These are phyloP conservation scores for Penicillium coffeae DNA, from an alignment of 495 filamentous ascomycete species.

Conservation along the genomic window DNA sequence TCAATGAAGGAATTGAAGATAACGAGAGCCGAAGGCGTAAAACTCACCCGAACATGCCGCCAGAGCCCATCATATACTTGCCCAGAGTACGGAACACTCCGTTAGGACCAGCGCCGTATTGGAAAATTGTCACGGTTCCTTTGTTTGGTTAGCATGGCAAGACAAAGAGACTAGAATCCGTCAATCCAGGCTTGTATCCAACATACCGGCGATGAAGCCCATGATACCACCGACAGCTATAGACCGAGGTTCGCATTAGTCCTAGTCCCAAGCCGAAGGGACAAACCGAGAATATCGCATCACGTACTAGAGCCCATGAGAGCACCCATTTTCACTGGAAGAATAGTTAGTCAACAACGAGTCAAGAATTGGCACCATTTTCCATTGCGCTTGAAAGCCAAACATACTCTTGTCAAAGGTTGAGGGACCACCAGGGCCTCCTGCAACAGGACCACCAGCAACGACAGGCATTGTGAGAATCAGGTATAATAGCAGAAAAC, in stretches of 20 bases:
- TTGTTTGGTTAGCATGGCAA: conserved; percentile 9
- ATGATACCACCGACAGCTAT: conserved; percentile 91
- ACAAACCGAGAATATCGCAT: not conserved
- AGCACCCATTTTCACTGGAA: conserved; percentile 89
- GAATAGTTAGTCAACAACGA: conserved; percentile 19
- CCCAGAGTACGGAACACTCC: conserved; percentile 89
- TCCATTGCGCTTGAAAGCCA: not conserved
- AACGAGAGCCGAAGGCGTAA: not conserved
- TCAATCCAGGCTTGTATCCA: not conserved
- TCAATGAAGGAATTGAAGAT: not conserved
- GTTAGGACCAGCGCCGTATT: conserved; percentile 89
- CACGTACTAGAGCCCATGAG: conserved; percentile 95
- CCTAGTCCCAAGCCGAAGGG: conserved; percentile 2
- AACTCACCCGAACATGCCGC: conserved; percentile 89
- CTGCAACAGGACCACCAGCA: conserved; percentile 53
- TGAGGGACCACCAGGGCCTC: conserved; percentile 60
- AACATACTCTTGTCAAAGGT: conserved; percentile 87
- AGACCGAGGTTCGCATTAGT: conserved; percentile 10
- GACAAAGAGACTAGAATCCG: not conserved
- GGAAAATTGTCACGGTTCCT: conserved; percentile 91
- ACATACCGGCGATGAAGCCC: conserved; percentile 91
- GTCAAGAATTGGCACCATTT: not conserved
- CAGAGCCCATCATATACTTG: conserved; percentile 97
- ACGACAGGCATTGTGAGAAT: conserved; percentile 61
- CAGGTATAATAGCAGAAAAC: too few species aligned